Conservation (phyloP, 805 yeast genomes). For the Metschnikowia amazonensis region DNA sequence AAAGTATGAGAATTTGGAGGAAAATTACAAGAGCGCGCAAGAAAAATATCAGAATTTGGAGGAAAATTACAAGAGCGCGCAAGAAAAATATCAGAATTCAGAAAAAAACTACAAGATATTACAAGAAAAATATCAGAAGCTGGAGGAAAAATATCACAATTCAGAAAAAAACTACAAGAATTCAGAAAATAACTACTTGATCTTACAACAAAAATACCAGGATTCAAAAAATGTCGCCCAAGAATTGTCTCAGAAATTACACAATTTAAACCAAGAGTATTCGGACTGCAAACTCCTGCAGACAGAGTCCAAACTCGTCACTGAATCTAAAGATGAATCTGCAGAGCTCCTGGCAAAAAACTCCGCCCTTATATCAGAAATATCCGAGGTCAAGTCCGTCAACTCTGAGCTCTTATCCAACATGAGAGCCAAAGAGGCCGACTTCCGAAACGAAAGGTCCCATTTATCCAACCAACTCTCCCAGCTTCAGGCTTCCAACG, state of each 20-base stretch:
- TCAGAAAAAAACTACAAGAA: background rate
- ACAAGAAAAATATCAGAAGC: too few species aligned
- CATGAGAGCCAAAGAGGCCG: constrained; percentile 61
- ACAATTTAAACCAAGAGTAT: too few species aligned
- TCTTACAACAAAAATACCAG: too few species aligned
- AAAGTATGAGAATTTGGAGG: background rate
- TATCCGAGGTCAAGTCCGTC: constrained; percentile 29
- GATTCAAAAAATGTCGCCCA: too few species aligned
- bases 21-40: background rate
- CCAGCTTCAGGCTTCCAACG: constrained; percentile 47
- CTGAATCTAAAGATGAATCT: too few species aligned
- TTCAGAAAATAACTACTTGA: background rate
- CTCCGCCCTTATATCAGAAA: constrained; percentile 7
- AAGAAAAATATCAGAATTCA: background rate
- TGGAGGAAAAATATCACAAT: background rate
- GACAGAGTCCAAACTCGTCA: too few species aligned
- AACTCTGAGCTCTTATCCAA: constrained; percentile 65
- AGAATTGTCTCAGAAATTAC: too few species aligned
- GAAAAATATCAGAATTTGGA: background rate
- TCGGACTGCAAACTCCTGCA: too few species aligned
- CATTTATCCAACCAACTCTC: constrained; percentile 52
- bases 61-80: background rate
- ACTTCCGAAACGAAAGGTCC: constrained; percentile 52
- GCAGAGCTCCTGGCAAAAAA: too few species aligned
- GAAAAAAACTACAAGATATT: background rate